These are phyloP conservation scores for Xerocomus minutiporus DNA, from an alignment of 1,284 basidiomycete species.

Conservation along the genomic window DNA sequence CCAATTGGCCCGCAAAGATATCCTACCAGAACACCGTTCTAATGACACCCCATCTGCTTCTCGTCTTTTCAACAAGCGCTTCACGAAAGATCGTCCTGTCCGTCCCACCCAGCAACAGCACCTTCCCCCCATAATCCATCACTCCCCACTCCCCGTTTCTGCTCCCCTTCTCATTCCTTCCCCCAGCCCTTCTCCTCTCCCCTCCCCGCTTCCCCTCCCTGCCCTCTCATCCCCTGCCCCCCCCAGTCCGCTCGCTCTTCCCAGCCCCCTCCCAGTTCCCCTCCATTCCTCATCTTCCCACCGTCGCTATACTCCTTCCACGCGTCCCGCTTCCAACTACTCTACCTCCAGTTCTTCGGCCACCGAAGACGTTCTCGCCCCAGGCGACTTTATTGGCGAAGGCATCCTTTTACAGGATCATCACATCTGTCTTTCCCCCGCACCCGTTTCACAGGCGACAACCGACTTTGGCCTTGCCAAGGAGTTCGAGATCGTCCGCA, in stretches of 20 bases:
- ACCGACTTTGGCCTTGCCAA: constrained; percentile 48
- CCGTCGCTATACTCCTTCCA: constrained; percentile 26
- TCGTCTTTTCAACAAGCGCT: constrained; percentile 36
- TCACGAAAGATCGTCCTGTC: constrained; percentile 35
- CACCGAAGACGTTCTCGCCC: constrained; percentile 62
- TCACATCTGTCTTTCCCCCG: constrained; percentile 49
- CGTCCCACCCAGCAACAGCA: constrained; percentile 41
- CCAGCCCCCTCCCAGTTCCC: constrained; percentile 29
- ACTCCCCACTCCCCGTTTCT: constrained; percentile 15
- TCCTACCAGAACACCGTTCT: constrained; percentile 38
- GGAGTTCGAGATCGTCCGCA: constrained; percentile 79
- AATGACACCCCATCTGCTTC: constrained; percentile 41
- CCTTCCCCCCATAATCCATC: constrained; percentile 9
- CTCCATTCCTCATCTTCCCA: constrained; percentile 30
- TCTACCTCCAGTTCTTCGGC: constrained; percentile 43
- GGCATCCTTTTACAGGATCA: constrained; percentile 63
- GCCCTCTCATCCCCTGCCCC: constrained; percentile 25
- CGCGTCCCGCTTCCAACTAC: constrained; percentile 19
- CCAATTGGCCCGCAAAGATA: constrained; percentile 33
- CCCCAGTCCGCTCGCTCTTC: constrained; percentile 25
- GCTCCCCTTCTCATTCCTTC: constrained; percentile 28
- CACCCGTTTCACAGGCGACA: constrained; percentile 25
- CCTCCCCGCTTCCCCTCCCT: constrained; percentile 25
- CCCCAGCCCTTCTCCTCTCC: constrained; percentile 28
- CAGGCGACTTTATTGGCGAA: constrained; percentile 68